Conservation (phyloP, 768 basidiomycete species). For the Auricularia heimuer region DNA sequence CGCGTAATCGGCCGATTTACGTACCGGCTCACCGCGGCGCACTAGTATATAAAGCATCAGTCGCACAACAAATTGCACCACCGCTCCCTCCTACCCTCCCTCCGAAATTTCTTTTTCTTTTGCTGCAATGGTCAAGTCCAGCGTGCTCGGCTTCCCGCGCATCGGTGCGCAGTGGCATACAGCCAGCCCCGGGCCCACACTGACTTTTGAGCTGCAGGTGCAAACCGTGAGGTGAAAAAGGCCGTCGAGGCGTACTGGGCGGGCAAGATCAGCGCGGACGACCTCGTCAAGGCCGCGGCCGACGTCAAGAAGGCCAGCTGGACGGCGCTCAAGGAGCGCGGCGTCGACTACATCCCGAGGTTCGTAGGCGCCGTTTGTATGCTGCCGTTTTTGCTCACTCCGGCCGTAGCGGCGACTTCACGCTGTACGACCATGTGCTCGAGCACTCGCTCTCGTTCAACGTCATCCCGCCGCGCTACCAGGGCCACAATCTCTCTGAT, state of each 20-base stretch:
- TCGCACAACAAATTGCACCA: neutral
- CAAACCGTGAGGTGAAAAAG: conserved; percentile 93
- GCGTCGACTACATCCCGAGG: conserved; percentile 91
- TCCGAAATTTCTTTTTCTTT: neutral
- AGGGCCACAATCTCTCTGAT: conserved; percentile 71
- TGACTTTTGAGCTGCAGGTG: conserved; percentile 39
- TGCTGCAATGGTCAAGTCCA: conserved; percentile 62
- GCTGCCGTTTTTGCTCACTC: conserved; percentile 12
- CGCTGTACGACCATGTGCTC: conserved; percentile 96
- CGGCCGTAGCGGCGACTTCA: conserved; percentile 81
- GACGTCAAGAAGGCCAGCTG: conserved; percentile 84
- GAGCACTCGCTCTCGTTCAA: conserved; percentile 96
- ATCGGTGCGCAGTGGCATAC: conserved; percentile 45
- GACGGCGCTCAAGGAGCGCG: conserved; percentile 71
- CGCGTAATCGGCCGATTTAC: neutral
- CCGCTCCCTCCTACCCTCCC: conserved; percentile 12
- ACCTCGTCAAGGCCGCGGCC: conserved; percentile 79
- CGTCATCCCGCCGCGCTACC: conserved; percentile 90
- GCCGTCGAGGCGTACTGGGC: conserved; percentile 98
- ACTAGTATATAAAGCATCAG: neutral
- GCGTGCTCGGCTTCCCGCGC: conserved; percentile 87
- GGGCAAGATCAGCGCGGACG: conserved; percentile 78
- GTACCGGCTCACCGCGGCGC: neutral
- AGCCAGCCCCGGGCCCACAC: neutral
- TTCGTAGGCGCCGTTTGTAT: conserved; percentile 26